Base-by-base conservation (phyloP, 1,284 basidiomycete species). In the Termitomyces sp. region DNA sequence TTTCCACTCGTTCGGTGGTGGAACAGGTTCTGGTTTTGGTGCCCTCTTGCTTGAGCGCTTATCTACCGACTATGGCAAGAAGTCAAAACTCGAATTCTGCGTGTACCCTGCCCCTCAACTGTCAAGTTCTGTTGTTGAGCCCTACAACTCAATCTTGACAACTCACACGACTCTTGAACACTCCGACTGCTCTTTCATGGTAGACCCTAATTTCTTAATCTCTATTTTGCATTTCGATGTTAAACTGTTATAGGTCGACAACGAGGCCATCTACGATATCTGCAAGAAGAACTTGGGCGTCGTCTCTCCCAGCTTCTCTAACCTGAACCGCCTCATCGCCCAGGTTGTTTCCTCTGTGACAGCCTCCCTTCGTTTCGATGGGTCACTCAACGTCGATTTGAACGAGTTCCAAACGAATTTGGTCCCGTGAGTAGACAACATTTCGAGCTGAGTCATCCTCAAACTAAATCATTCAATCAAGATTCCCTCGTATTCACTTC, bases 1-100 rank as follows among this genome's bases (percentile, higher is more conserved):
- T 69, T 99, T 99, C 86, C 97, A 99, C 80, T 99, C 97, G 44
- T 98, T 98, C 69, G 97, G 97, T 70, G 97, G 97, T 73, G 97
- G 97, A 74, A 99, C 96, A 65, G 97, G 97, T 68, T 99, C 97
- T 60, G 97, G 97, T 66, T 98, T 99, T 73, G 97, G 97, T 70
- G 95, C 97, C 52, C 88, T 99, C 65, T 81, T 99, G 54, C 83
- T 99, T 61, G 97, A 99, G 76, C 87, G 94, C 58, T 86, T 99
- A 59, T 96, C 95, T 42, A 88, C 90, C 60, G 96, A 99, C 77
- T 99, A 98, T 67, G 97, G 97, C 73, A 99, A 99, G 75, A 99
- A 99, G 80, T 94, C 94, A 53, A 99, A 99, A 82, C 83, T 99
- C 63, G 96, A 99, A 75, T 99, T 99, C 79, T 92, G 92, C 65